Percentiles rank a stretch among this genome's conserved stretches.
Conservation (phyloP, 2,329 filamentous ascomycete genomes). For the Xylaria sp. region DNA sequence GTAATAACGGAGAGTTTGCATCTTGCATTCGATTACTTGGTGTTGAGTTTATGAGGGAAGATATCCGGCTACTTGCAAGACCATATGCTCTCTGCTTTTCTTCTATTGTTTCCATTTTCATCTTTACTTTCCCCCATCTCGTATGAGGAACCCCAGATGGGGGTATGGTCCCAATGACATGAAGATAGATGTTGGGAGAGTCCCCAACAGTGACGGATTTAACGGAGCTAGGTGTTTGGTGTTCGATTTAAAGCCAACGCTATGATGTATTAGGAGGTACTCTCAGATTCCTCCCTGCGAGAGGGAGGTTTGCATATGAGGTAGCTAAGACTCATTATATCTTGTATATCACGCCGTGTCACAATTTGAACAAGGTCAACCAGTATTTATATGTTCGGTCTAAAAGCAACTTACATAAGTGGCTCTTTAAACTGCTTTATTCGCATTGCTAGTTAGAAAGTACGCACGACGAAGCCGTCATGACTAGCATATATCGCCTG, state of each 20-base stretch:
- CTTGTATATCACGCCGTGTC: background rate
- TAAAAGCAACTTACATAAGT: background rate
- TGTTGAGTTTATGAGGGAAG: slow-evolving; percentile 26
- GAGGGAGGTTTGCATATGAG: slow-evolving; percentile 10
- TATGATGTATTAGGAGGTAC: background rate
- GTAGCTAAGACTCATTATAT: slow-evolving; percentile 1
- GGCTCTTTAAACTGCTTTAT: background rate
- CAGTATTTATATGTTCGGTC: background rate
- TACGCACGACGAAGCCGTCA: background rate
- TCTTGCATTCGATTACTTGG: slow-evolving; percentile 6
- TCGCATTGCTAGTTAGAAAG: background rate
- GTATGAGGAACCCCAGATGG: background rate
- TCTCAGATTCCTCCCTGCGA: background rate
- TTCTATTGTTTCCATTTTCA: background rate
- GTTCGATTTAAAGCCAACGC: background rate
- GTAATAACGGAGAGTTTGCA: slow-evolving; percentile 13
- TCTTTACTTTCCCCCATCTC: background rate
- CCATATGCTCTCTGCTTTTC: slow-evolving; percentile 12
- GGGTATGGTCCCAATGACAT: background rate
- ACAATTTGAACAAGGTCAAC: background rate
- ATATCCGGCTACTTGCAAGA: slow-evolving; percentile 30
- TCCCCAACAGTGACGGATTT: background rate
- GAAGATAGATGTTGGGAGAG: slow-evolving; percentile 2
- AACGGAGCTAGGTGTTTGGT: slow-evolving; percentile 20
- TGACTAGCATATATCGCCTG: background rate